Evolutionary conservation across 164 flowering plant genomes (phyloP), one percentile per base, ranked within the genome.

Genomic region (Liriodendron chinense): DNA sequence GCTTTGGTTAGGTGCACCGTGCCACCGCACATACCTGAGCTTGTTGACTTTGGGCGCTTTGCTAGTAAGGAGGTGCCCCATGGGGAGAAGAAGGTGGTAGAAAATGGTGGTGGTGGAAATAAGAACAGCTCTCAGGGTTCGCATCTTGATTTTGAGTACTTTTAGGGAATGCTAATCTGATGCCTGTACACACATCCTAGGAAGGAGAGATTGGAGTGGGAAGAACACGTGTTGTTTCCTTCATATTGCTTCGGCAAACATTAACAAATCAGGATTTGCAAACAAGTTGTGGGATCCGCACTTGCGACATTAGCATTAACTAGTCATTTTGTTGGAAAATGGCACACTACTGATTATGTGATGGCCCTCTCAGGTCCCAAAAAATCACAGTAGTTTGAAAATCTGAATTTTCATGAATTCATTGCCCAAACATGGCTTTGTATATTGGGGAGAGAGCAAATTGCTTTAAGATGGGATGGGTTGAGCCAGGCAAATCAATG

Each of bases 131-230:
- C 69, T 64, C 13, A 47, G 14, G 78, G 62, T 47, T 65, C 73
- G 9, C 25, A 70, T 65, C 73, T 76, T 43, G 69, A 76, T 70
- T 76, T 76, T 69, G 69, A 76, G 69, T 76, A 76, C 67, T 76
- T 76, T 62, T 70, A 62, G 63, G 16, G 18, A 12, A 9, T 8
- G 59, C 16, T 18, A 26, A 26, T 26, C 69, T 16, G 28, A 7
- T 21, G 62, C 69, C 12, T 67, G 23, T 67, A 67, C 69, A 26
- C 47, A 67, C 20, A 10, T 28, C 14, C 26, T 9, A 24, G 22
- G 47, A 24, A 26, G 43, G 43, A 26, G 16, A 64, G 67, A 64
- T 64, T 64, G 24, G 67, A 64, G 34, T 1, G 67, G 67, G 28
- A 18, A 18, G 9, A 26, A 26, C 16, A 26, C 7, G 7, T 26